Evolutionary conservation across 768 basidiomycete genomes (phyloP).

Genomic region (Boletus insuetus): DNA sequence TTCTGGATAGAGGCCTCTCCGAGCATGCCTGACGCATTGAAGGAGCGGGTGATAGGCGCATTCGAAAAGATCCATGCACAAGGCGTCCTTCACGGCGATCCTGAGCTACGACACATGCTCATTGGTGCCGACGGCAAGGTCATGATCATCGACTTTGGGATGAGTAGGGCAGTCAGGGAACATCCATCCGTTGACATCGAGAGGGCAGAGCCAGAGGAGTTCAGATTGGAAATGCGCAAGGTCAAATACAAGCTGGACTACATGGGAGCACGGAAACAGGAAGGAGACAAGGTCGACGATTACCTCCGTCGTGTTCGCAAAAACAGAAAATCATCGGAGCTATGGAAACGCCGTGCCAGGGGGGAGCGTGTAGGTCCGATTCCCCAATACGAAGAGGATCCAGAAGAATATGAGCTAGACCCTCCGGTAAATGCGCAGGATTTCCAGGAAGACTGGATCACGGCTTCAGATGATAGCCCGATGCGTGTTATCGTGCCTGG

Average conservation of each 20-base stretch:
- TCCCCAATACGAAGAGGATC: slow-evolving; percentile 28
- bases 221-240: slow-evolving; percentile 52
- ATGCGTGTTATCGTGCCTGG: slow-evolving; percentile 38
- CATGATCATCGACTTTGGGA: slow-evolving; percentile 55
- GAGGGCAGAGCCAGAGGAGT: slow-evolving; percentile 38
- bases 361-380: slow-evolving; percentile 31
- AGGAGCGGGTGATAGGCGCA: slow-evolving; percentile 50
- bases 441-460: slow-evolving; percentile 36
- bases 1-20: slow-evolving; percentile 63
- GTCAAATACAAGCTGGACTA: slow-evolving; percentile 55
- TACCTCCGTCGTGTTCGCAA: slow-evolving; percentile 28
- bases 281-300: slow-evolving; percentile 33
- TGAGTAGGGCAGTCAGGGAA: slow-evolving; percentile 32
- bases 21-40: slow-evolving; percentile 54
- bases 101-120: slow-evolving; percentile 51
- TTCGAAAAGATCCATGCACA: slow-evolving; percentile 46
- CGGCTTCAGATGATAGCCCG: slow-evolving; percentile 33
- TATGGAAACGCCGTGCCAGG: slow-evolving; percentile 27
- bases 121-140: slow-evolving; percentile 52
- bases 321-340: slow-evolving; percentile 27
- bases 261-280: slow-evolving; percentile 34
- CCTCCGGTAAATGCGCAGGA: slow-evolving; percentile 34
- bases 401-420: slow-evolving; percentile 31
- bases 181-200: slow-evolving; percentile 35
- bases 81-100: slow-evolving; percentile 48